Conservation (phyloP, 495 filamentous ascomycete genomes). For the Pseudomonodictys pantanalensis region DNA sequence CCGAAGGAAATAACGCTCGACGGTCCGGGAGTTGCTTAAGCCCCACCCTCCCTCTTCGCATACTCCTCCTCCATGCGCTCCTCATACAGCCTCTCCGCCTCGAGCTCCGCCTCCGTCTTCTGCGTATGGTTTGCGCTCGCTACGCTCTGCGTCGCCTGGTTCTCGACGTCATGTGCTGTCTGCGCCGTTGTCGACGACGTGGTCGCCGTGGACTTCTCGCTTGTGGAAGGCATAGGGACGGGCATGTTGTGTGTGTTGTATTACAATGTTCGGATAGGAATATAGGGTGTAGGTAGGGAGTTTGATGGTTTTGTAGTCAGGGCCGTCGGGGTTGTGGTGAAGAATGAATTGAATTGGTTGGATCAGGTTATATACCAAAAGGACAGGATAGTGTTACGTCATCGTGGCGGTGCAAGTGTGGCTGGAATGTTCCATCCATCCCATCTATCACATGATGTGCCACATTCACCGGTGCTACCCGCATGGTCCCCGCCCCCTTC, state of each 20-base stretch:
- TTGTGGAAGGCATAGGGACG: conserved; percentile 15
- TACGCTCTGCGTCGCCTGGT: conserved; percentile 9
- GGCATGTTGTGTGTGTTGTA: conserved; percentile 10
- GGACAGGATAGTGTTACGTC: too few species aligned
- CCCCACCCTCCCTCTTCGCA: conserved; percentile 37
- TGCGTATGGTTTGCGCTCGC: not conserved
- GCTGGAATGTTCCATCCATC: conserved; percentile 6
- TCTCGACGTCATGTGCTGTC: conserved; percentile 9
- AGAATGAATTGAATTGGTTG: not conserved
- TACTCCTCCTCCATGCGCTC: conserved; percentile 39
- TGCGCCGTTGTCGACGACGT: conserved; percentile 10
- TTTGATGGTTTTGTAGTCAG: not conserved
- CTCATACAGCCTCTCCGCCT: conserved; percentile 35
- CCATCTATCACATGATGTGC: not conserved
- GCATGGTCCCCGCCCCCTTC: too few species aligned
- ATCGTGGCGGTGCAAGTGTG: conserved; percentile 18
- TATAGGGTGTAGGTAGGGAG: not conserved
- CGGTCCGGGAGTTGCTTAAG: conserved; percentile 7
- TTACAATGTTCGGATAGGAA: not conserved
- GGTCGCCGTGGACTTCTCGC: not conserved
- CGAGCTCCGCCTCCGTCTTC: conserved; percentile 31
- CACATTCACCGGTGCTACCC: not conserved
- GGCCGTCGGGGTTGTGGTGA: not conserved
- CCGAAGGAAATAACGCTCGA: not conserved
- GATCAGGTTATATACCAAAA: too few species aligned